Conservation (phyloP, 1,139 yeast species). For the Wickerhamomyces sp. region DNA sequence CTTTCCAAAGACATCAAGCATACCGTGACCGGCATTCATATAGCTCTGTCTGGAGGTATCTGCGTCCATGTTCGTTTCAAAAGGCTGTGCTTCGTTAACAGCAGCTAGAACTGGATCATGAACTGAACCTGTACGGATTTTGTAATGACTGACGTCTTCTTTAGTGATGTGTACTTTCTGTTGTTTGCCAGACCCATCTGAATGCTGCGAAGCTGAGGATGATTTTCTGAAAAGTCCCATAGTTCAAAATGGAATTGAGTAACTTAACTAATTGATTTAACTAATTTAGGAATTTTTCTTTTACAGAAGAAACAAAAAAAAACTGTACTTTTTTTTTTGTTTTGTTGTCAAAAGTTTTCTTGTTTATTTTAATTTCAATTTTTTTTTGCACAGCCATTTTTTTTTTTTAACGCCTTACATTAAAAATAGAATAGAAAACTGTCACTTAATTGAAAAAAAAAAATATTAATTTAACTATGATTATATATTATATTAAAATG, state of each 20-base stretch:
- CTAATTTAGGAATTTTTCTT: too few relatives aligned
- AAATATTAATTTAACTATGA: not conserved
- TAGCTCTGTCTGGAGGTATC: slow-evolving; percentile 37
- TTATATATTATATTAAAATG: not conserved
- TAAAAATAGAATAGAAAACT: too few relatives aligned
- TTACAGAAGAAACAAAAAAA: too few relatives aligned
- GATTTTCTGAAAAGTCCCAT: slow-evolving; percentile 26
- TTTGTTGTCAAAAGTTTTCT: too few relatives aligned
- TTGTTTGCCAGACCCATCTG: slow-evolving; percentile 19
- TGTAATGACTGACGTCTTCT: slow-evolving; percentile 46
- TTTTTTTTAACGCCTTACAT: too few relatives aligned
- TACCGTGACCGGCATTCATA: slow-evolving; percentile 35
- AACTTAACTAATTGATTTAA: too few relatives aligned
- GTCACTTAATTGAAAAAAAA: too few relatives aligned
- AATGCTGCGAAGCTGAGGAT: slow-evolving; percentile 17
- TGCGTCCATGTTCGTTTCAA: slow-evolving; percentile 49
- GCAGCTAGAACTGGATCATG: slow-evolving; percentile 91
- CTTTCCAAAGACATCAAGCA: slow-evolving; percentile 82
- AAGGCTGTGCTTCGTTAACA: slow-evolving; percentile 93
- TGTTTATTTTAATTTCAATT: too few relatives aligned
- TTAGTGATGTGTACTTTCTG: slow-evolving; percentile 35
- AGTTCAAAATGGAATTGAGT: not conserved
- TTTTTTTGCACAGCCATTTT: too few relatives aligned
- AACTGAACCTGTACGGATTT: slow-evolving; percentile 57
- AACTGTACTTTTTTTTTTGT: too few relatives aligned